Conservation (phyloP, 345 rosid species). For the Corchorus capsularis region DNA sequence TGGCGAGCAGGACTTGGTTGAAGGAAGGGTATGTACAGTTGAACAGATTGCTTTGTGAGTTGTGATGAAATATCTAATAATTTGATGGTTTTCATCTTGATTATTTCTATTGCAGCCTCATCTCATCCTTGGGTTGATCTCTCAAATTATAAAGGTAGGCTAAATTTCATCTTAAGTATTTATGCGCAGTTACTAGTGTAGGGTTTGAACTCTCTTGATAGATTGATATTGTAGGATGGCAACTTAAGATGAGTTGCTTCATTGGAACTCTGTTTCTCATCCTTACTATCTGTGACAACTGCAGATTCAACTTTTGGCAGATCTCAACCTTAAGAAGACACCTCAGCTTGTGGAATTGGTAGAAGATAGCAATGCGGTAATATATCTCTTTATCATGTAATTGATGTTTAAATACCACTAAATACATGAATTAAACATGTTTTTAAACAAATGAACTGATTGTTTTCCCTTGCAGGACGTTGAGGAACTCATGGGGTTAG, state of each 20-base stretch:
- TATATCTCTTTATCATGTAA: conserved; percentile 19
- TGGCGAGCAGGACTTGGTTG: conserved; percentile 81
- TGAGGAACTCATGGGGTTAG: conserved; percentile 84
- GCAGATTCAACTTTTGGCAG: conserved; percentile 86
- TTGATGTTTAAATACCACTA: not conserved
- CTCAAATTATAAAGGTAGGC: conserved; percentile 93
- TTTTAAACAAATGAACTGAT: not conserved
- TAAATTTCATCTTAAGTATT: not conserved
- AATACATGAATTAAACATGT: not conserved
- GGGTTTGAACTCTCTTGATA: not conserved
- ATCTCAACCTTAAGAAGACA: conserved; percentile 90
- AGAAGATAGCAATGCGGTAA: conserved; percentile 69
- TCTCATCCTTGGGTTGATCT: conserved; percentile 82
- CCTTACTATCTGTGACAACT: conserved; percentile 21
- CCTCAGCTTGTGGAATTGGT: conserved; percentile 94
- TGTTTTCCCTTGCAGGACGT: conserved; percentile 55
- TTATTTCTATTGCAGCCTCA: conserved; percentile 67
- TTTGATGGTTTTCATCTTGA: conserved; percentile 11
- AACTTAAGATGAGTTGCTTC: not conserved
- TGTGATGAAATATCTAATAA: conserved; percentile 6
- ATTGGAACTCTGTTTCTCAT: not conserved
- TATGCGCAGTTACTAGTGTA: not conserved
- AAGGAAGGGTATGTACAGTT: conserved; percentile 71
- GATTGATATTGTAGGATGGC: not conserved
- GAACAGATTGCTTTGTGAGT: conserved; percentile 17